Evolutionary conservation across 1,139 yeast species (phyloP), one percentile per base, ranked within the genome.

Genomic region (Blastobotrys buckinghamii): DNA sequence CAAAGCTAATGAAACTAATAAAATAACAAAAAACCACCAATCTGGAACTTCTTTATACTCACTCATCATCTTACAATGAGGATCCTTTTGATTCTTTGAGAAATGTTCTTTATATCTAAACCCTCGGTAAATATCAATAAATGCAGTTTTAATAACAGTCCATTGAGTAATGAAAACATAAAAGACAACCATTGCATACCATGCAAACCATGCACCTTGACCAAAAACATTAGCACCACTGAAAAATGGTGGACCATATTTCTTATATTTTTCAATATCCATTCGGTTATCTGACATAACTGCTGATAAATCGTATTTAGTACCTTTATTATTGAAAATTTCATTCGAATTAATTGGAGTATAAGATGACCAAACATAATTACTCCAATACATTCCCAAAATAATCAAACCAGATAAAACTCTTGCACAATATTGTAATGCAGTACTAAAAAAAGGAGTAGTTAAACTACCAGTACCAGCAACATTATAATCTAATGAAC

Each of bases 31-130:
- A 56, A 75, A 81, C 73, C 78, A 78, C 77, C 78, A 76, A 51
- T 78, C 82, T n/a, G 86, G 86, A 36, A 79, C 84, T 56, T 81
- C 85, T 34, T 69, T 70, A 59, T 78, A 78, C 26, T 63, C 65
- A 27, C 68, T 52, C 81, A 78, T 77, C 79, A 76, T 75, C 26
- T 50, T 29, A 24, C 54, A 44, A 43, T 53, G 55, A 0, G 84
- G 79, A 55, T 81, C 85, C 8, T 17, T 19, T 22, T 72, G 60
- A 24, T 33, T 33, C 2, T 16, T 13, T 2, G 26, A 4, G 13
- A 42, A 42, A 12, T 16, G 33, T 20, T 42, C 45, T n/a, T 27
- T 42, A 34, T 34, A 34, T 27, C 45, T 20, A 33, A 35, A 26
- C 6, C 45, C 45, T 15, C 40, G 32, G 52, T 65, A 71, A 16